Base-by-base conservation (phyloP, 2,329 filamentous ascomycete genomes). In the Phialophora macrospora region DNA sequence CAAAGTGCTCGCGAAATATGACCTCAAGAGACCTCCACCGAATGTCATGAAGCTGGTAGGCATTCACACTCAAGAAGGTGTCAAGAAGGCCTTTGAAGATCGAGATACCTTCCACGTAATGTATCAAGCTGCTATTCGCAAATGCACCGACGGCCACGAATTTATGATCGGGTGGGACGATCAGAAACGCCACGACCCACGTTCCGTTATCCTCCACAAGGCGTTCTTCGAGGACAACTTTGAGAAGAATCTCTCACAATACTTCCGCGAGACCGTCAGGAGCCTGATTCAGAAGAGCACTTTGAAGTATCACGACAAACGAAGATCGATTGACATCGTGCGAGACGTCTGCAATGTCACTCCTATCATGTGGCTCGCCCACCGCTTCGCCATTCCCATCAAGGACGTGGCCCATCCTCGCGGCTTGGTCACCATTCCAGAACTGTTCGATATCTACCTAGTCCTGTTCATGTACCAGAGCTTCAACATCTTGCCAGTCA, bases 331-430 rank as follows among this genome's bases (percentile, higher is more conserved):
- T 70, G 80, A 84, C 61, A 81, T 84, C 3, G 80, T 91, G 9
- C 85, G 88, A 26, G 88, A 91, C 66, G 84, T 92, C 0, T 88
- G 86, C 28, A 92, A 92, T 73, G 77, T 90, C 28, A 84, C 83
- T 0, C 88, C 89, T 5, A 85, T 88, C 3, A 82, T 86, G 71
- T 91, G 85, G 72, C 79, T 90, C 48, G 86, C 85, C 0, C 80
- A 88, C 2, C 82, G 84, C 4, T 90, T 91, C 74, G 85, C 87
- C 56, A 78, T 92, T 3, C 88, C 90, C 0, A 79, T 92, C 46
- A 90, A 91, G 79, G 88, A 85, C 0, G 74, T 76, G 2, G 80
- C 85, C 11, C 84, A 87, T 58, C 85, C 86, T 2, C 84, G 82
- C 70, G 89, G 89, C 2, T 60, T 84, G 7, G 54, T 84, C 20